These are phyloP conservation scores for Bacterosira constricta DNA, from an alignment of 108 stramenopile species.

Conservation along the genomic window DNA sequence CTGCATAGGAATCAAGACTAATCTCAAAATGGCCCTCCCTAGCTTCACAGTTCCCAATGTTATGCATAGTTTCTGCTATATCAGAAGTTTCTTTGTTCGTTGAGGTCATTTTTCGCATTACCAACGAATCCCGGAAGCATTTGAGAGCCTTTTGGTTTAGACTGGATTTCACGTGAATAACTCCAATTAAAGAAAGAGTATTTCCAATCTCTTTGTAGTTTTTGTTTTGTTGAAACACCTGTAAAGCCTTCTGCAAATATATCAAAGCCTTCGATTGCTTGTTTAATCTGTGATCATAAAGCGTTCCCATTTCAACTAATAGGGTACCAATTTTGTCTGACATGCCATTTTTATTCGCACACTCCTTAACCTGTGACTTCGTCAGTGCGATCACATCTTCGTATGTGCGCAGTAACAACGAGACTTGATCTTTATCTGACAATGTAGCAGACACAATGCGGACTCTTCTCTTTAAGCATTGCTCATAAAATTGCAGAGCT, in stretches of 20 bases:
- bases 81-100: slow-evolving; percentile 15
- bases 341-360: slow-evolving; percentile 4
- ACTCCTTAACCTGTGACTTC: slow-evolving; percentile 27
- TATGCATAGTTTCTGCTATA: slow-evolving; percentile 52
- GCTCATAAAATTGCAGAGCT: slow-evolving; percentile 42
- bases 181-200: slow-evolving; percentile 45
- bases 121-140: slow-evolving; percentile 49
- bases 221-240: slow-evolving; percentile 40
- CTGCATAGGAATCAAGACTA: slow-evolving; percentile 27
- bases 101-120: slow-evolving; percentile 19
- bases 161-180: slow-evolving; percentile 30
- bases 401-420: slow-evolving; percentile 36
- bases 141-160: slow-evolving; percentile 39
- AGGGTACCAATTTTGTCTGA: slow-evolving; percentile 33
- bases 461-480: slow-evolving; percentile 37
- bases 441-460: slow-evolving; percentile 4
- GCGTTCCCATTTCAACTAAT: slow-evolving; percentile 41
- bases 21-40: slow-evolving; percentile 35
- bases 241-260: slow-evolving; percentile 46
- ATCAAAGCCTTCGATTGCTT: slow-evolving; percentile 34
- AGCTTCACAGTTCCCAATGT: slow-evolving; percentile 57
- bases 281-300: slow-evolving; percentile 42
- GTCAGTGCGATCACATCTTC: slow-evolving; percentile 51
- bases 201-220: slow-evolving; percentile 38
- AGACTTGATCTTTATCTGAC: slow-evolving; percentile 11